These are phyloP conservation scores for Scenedesmus sp. DNA, from an alignment of 163 green algal species.

Conservation along the genomic window DNA sequence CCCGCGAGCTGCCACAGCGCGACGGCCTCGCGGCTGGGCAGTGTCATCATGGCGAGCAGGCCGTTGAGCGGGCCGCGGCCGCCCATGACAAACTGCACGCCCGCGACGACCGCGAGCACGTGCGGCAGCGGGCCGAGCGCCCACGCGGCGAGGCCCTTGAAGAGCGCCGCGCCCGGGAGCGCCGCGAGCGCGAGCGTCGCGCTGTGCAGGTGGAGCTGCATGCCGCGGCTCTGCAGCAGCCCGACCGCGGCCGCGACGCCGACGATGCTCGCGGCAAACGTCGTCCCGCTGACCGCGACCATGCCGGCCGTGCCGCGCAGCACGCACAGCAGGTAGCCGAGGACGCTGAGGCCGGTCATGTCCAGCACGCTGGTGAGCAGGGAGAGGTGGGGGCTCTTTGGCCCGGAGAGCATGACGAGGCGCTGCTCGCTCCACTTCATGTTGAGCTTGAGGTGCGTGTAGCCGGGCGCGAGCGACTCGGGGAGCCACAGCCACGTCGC, in stretches of 20 bases:
- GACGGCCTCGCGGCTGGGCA: constrained; percentile 33
- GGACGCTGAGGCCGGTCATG: constrained; percentile 18
- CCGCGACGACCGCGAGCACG: constrained; percentile 7
- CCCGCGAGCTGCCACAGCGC: constrained; percentile 29
- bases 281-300: constrained; percentile 8
- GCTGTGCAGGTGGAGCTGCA: constrained; percentile 37
- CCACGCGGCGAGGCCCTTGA: constrained; percentile 29
- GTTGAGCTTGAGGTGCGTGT: constrained; percentile 41
- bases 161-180: constrained; percentile 11
- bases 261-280: constrained; percentile 2
- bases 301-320: not conserved
- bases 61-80: constrained; percentile 32
- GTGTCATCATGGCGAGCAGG: constrained; percentile 34
- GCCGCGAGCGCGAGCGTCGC: constrained; percentile 29
- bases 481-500: constrained; percentile 27
- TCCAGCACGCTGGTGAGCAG: constrained; percentile 16
- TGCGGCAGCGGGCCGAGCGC: constrained; percentile 11
- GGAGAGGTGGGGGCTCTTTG: constrained; percentile 13
- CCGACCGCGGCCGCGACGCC: not conserved
- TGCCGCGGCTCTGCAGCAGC: constrained; percentile 23
- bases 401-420: constrained; percentile 19
- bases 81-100: constrained; percentile 3
- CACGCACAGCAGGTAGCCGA: constrained; percentile 14
- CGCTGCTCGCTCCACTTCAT: constrained; percentile 39
- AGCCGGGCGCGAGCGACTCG: constrained; percentile 23